Evolutionary conservation across 768 basidiomycete species (phyloP).

Genomic region (Podaxis sp.): DNA sequence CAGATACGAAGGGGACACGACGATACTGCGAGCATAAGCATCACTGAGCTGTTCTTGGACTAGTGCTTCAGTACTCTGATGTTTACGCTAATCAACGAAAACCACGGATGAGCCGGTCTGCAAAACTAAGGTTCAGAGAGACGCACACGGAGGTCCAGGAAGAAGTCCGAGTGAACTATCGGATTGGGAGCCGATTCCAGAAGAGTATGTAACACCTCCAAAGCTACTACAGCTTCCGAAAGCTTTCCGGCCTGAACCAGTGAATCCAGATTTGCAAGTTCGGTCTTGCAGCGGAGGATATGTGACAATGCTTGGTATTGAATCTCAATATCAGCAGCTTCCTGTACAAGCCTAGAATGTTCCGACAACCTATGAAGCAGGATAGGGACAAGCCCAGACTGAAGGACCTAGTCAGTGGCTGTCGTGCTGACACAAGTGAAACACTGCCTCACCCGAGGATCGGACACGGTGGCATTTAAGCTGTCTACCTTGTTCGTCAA

Average conservation of each 20-base stretch:
- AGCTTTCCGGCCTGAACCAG: slow-evolving; percentile 56
- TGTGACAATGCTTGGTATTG: slow-evolving; percentile 48
- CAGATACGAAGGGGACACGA: slow-evolving; percentile 45
- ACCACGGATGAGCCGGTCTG: neutral
- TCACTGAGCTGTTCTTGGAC: slow-evolving; percentile 70
- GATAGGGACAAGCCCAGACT: slow-evolving; percentile 68
- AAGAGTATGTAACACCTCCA: slow-evolving; percentile 34
- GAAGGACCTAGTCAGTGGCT: slow-evolving; percentile 11
- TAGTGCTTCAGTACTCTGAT: slow-evolving; percentile 50
- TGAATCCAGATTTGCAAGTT: slow-evolving; percentile 37
- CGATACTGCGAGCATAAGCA: slow-evolving; percentile 57
- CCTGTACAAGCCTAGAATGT: slow-evolving; percentile 63
- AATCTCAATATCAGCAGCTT: slow-evolving; percentile 50
- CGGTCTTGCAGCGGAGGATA: slow-evolving; percentile 46
- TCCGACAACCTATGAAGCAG: slow-evolving; percentile 49
- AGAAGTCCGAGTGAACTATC: slow-evolving; percentile 46
- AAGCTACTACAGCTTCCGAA: slow-evolving; percentile 54
- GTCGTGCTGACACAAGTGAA: slow-evolving; percentile 5
- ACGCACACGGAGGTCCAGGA: slow-evolving; percentile 55
- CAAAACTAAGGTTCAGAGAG: slow-evolving; percentile 2
- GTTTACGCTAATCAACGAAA: slow-evolving; percentile 39
- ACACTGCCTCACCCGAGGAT: slow-evolving; percentile 48
- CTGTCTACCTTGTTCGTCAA: slow-evolving; percentile 50
- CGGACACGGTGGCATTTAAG: slow-evolving; percentile 46
- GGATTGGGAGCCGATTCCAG: slow-evolving; percentile 46